A percentile compares a stretch with the other conserved stretches of the same genome.
Conservation (phyloP, 768 basidiomycete genomes). For the Termitomyces sp. region DNA sequence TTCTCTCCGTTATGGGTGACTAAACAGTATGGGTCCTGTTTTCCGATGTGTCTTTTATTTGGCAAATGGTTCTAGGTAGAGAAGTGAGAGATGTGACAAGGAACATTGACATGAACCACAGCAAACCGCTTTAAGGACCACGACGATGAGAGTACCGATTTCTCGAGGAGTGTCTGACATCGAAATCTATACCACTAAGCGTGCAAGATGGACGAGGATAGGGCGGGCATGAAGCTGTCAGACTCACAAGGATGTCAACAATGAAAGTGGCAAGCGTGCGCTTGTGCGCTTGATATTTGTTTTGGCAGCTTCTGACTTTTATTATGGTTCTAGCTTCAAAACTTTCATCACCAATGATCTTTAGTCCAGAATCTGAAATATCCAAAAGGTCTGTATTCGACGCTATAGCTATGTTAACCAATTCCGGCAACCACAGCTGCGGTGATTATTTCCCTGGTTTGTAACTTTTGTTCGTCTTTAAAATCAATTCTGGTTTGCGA, state of each 20-base stretch:
- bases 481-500: conserved; percentile 64
- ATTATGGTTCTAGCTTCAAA: background rate
- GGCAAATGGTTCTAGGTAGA: conserved; percentile 71
- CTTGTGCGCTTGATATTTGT: background rate
- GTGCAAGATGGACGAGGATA: background rate
- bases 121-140: conserved; percentile 90
- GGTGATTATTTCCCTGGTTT: conserved; percentile 36
- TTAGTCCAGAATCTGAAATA: background rate
- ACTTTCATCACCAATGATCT: background rate
- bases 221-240: conserved; percentile 7
- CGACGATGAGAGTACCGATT: conserved; percentile 91
- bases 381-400: background rate
- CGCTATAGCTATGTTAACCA: conserved; percentile 5
- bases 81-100: conserved; percentile 13
- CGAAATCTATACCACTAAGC: conserved; percentile 8
- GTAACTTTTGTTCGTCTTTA: conserved; percentile 51
- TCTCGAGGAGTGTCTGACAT: conserved; percentile 64
- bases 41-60: conserved; percentile 89
- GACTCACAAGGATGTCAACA: background rate
- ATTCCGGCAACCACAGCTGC: conserved; percentile 5
- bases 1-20: conserved; percentile 77
- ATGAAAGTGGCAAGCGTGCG: background rate
- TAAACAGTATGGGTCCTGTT: conserved; percentile 95
- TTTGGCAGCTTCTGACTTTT: background rate
- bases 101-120: conserved; percentile 1